Conservation (phyloP, 2,329 filamentous ascomycete species). For the Microcera coccophila region DNA sequence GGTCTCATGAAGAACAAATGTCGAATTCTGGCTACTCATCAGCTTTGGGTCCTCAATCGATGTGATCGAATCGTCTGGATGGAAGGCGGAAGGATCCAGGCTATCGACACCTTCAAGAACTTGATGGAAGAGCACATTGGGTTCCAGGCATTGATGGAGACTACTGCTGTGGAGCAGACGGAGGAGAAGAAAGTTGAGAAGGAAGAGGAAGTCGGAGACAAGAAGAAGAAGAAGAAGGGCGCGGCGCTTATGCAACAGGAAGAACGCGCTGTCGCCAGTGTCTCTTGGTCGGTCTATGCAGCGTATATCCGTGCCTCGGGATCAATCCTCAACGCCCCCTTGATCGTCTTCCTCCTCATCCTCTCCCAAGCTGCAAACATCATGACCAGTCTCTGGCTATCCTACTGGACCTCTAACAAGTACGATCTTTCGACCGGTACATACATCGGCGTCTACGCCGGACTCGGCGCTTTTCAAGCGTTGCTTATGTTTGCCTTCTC, state of each 20-base stretch:
- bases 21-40: slow-evolving; percentile 87
- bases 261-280: slow-evolving; percentile 68
- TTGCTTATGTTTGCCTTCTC: slow-evolving; percentile 78
- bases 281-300: slow-evolving; percentile 75
- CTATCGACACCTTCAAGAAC: slow-evolving; percentile 84
- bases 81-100: slow-evolving; percentile 78
- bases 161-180: slow-evolving; percentile 68
- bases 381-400: slow-evolving; percentile 84
- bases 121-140: slow-evolving; percentile 74
- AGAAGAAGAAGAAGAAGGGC: slow-evolving; percentile 52
- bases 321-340: slow-evolving; percentile 62
- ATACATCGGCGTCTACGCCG: slow-evolving; percentile 72
- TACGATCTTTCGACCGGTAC: slow-evolving; percentile 62
- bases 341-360: slow-evolving; percentile 61
- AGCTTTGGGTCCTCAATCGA: slow-evolving; percentile 84
- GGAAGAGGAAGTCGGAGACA: slow-evolving; percentile 41
- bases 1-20: slow-evolving; percentile 86
- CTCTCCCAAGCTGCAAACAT: slow-evolving; percentile 82
- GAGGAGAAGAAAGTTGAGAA: slow-evolving; percentile 52
- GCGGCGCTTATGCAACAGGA: slow-evolving; percentile 67
- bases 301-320: slow-evolving; percentile 76
- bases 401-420: slow-evolving; percentile 84
- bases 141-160: slow-evolving; percentile 81
- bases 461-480: slow-evolving; percentile 67
- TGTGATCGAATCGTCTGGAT: slow-evolving; percentile 94